Evolutionary conservation across 345 rosid genomes (phyloP), one percentile per base, ranked within the genome.

Genomic region (Crucihimalaya himalaica): DNA sequence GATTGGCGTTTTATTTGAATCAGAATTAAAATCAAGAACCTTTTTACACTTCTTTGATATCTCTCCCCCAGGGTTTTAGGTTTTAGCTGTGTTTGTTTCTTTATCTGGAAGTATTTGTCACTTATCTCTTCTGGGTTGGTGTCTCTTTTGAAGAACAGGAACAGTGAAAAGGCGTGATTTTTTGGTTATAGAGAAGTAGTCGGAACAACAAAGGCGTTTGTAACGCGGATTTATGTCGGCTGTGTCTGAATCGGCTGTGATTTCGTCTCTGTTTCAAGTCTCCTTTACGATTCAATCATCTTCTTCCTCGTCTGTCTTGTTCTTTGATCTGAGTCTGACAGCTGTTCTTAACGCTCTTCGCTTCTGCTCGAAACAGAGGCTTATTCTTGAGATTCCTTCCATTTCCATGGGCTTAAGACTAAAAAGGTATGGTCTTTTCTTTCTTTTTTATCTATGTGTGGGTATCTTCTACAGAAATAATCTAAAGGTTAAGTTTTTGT

Each of bases 321-420:
- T 61, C 72, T 58, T 42, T 42, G 27, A 53, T 70, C 64, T 73
- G 45, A 51, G 48, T 66, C 64, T 75, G 50, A 54, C 71, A 37
- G 5, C 66, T 71, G 46, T 52, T 53, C 64, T 54, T 76, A 78
- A 68, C 72, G 53, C 80, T 83, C 86, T 81, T 65, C 79, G 86
- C 87, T 84, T 90, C 93, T 82, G 82, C 68, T 32, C 40, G 37
- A 71, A 73, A 80, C 91, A 80, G 90, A 79, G 91, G 48, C 76
- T 75, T 74, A 71, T 70, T 66, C 89, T 84, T 63, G 81, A 77
- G 74, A 79, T 65, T 25, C 77, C 81, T 18, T 61, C 84, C 62
- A 73, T 81, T 87, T 95, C 98, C 91, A 95, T 95, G 98, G 92
- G 88, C 84, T 90, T 92, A 88, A 83, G 86, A 39, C 80, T 89